Evolutionary conservation across 2,329 filamentous ascomycete genomes (phyloP), one percentile per base, ranked within the genome.

Genomic region (Didymellaceae sp.): DNA sequence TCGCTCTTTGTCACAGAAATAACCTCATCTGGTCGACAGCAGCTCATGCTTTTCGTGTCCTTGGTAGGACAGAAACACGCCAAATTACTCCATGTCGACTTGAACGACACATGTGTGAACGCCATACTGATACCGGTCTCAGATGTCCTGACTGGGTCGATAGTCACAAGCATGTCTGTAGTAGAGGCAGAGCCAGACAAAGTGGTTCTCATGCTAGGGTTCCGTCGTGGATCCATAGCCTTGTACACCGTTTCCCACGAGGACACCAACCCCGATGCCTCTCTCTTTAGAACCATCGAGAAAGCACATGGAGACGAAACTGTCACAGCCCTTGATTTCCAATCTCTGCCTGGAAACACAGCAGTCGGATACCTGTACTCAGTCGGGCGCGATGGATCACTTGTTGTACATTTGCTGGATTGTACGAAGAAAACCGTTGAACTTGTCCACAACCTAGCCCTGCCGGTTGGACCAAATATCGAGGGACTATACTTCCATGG

Each of bases 331-430:
- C 82, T 96, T 9, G 38, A 45, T 14, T 76, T 69, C 66, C 4
- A 58, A 3, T 37, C 58, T 6, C 57, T 45, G 11, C n/a, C 24
- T 61, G 84, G 1, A 13, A 14, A 75, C 76, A 58, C 62, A 45
- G 41, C 61, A 24, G 53, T 58, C 45, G 64, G 73, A 16, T 79
- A 83, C 49, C 79, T 96, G 32, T 73, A 93, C 11, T 87, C 87
- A 0, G 90, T 88, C 3, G 88, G 88, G 30, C 84, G 91, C 45
- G 89, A 96, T 68, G 90, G 91, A 2, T 84, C 80, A 40, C 91
- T 88, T 61, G 83, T 87, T 30, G 84, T 93, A 39, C 90, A 84
- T 43, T 25, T 50, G 26, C 45, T 77, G 5, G 52, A 76, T 5
- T 43, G 68, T 2, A 45, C 55, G 2, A 51, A 59, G 1, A 54